Base-by-base conservation (phyloP, 2,329 filamentous ascomycete genomes). In the Neurospora sp. region DNA sequence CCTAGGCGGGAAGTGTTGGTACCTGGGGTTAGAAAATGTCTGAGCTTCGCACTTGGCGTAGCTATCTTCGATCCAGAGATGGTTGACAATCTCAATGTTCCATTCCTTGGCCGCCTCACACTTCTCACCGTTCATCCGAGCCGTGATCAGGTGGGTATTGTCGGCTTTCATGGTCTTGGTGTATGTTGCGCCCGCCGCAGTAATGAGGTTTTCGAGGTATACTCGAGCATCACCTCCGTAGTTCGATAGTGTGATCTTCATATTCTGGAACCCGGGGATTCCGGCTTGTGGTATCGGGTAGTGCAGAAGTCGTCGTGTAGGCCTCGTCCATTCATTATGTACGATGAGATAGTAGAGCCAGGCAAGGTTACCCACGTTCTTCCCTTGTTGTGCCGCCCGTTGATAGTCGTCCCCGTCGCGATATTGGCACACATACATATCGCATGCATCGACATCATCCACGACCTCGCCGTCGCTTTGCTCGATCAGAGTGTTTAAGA, bases 51-150 rank as follows among this genome's bases (percentile, higher is more conserved):
- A 97, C 78, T 91, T 93, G 1, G 95, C 93, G 77, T 98, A 99
- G 80, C 93, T 96, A 77, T 99, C 96, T 79, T 99, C 96, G 66
- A 99, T 86, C 96, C 96, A 99, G 0, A 99, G 85, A 78, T 99
- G 96, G 78, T 98, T 99, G 75, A 97, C 84, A 75, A 97, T 91
- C 70, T 93, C 83, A 69, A 98, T 90, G 68, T 91, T 91, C 96
- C 96, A 99, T 80, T 98, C 96, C 72, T 88, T 87, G 0, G 96
- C 96, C 1, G 96, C 96, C 43, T 91, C 89, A 78, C 92, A 97
- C 80, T 99, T 99, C 77, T 98, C 96, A 77, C 95, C 96, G 70
- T 89, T 88, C 70, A 90, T 89, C 75, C 97, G 91, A 4, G 96
- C 96, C 0, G 95, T 97, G 76, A 99, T 91, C 0, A 99, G 87